phyloP scores from a whole-genome alignment of 2,329 filamentous ascomycete species.

The Fusarium albidum region DNA sequence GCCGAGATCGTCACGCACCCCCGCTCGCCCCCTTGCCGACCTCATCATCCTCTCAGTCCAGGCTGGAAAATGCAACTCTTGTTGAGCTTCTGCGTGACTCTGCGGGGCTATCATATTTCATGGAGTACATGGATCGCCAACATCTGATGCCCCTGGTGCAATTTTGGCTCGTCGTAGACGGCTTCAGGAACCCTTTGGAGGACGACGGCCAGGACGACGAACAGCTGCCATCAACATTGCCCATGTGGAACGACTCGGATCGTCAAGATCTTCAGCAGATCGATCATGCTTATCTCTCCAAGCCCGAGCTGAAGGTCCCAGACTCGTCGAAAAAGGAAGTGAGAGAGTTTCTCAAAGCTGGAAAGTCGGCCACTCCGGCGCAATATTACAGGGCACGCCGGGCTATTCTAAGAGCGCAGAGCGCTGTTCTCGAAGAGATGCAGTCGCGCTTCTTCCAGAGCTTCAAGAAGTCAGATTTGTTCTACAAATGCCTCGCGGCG shows the following conservation, averaged over 20 bases:
- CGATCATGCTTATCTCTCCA: slow-evolving; percentile 86
- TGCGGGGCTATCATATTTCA: slow-evolving; percentile 94
- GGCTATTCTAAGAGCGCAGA: slow-evolving; percentile 84
- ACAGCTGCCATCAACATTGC: slow-evolving; percentile 65
- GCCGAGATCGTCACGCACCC: slow-evolving; percentile 58
- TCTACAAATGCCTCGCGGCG: slow-evolving; percentile 93
- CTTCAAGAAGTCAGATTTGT: slow-evolving; percentile 93
- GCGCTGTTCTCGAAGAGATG: slow-evolving; percentile 83
- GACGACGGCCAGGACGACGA: slow-evolving; percentile 73
- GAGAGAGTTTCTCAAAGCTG: slow-evolving; percentile 79
- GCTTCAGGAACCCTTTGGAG: slow-evolving; percentile 92
- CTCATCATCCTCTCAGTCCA: slow-evolving; percentile 57
- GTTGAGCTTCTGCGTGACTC: slow-evolving; percentile 89
- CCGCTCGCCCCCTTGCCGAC: slow-evolving; percentile 33
- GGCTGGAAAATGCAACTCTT: slow-evolving; percentile 77
- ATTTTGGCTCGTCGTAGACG: slow-evolving; percentile 98
- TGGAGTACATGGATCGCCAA: slow-evolving; percentile 99
- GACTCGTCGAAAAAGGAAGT: slow-evolving; percentile 75
- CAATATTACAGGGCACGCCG: slow-evolving; percentile 87
- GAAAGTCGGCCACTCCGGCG: slow-evolving; percentile 75
- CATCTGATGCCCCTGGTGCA: slow-evolving; percentile 88
- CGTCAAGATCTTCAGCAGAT: slow-evolving; percentile 90
- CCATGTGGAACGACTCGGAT: slow-evolving; percentile 83
- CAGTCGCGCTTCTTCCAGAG: slow-evolving; percentile 79
- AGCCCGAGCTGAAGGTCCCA: slow-evolving; percentile 80